Evolutionary conservation across 2,329 filamentous ascomycete genomes (phyloP), one percentile per base, ranked within the genome.

Genomic region (Malbranchea zuffiana): DNA sequence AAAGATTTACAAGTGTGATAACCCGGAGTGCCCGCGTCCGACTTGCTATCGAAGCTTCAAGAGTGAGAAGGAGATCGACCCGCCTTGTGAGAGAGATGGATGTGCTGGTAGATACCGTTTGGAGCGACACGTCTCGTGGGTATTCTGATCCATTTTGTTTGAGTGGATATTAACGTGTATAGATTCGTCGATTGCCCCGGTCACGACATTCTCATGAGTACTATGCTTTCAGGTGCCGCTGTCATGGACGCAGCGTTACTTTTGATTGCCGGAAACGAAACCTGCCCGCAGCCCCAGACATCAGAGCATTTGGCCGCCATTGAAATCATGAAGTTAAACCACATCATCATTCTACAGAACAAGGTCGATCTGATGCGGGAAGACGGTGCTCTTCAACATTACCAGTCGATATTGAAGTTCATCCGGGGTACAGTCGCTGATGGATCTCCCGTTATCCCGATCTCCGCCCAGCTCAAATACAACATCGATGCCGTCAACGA

Each of bases 161-260:
- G 21, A 26, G 12, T 37, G 6, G 2, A 29, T 27, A 13, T 27
- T 38, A 40, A 29, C 8, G 20, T 42, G 31, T 31, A 44, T 49
- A 88, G 84, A 11, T 98, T 96, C 61, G 90, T 96, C 50, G 90
- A 96, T 65, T 96, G 90, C 72, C 90, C 90, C 40, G 90, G 90
- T 65, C 90, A 98, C 83, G 90, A 98, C 68, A 98, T 98, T 86
- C 87, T 98, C 62, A 98, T 98, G 90, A 96, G 88, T 67, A 98
- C 90, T 54, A 98, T 98, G 90, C 80, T 98, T 72, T 98, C 90
- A 57, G 90, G 90, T 57, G 90, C 90, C 53, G 90, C 90, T 47
- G 90, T 98, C 74, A 98, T 98, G 90, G 90, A 98, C 66, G 90
- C 90, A 47, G 90, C 90, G 12, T 75, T 98, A 43, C 77, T 98